These are phyloP conservation scores for Gossypium davidsonii DNA, from an alignment of 441 rosid species.

Conservation along the genomic window DNA sequence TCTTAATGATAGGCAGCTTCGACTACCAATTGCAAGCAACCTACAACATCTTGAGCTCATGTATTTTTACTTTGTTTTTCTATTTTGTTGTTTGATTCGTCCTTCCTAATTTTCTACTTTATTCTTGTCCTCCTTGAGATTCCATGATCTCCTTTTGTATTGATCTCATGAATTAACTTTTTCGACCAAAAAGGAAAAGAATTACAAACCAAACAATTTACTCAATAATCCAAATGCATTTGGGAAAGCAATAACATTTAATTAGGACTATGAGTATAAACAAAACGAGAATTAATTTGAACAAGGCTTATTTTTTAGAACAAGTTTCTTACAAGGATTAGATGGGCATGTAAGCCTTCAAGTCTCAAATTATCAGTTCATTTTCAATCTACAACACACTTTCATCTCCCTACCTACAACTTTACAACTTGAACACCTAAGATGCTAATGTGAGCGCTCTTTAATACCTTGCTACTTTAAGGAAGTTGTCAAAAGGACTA, in stretches of 20 bases:
- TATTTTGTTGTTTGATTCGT: neutral
- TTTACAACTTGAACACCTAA: slow-evolving; percentile 15
- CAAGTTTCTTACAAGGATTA: neutral
- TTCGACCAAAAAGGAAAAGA: neutral
- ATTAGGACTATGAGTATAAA: neutral
- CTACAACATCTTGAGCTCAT: neutral
- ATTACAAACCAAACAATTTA: neutral
- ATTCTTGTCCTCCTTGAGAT: neutral
- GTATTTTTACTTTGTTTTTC: neutral
- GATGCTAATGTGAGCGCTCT: neutral
- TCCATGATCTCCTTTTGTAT: neutral
- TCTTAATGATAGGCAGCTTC: neutral
- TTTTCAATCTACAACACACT: neutral
- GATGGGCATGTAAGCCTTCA: neutral
- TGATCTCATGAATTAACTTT: neutral
- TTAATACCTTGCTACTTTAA: slow-evolving; percentile 80
- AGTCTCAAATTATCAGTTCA: neutral
- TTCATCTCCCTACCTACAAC: slow-evolving; percentile 8
- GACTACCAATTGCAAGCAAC: neutral
- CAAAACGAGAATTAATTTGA: neutral
- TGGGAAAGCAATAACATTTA: neutral
- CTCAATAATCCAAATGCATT: neutral
- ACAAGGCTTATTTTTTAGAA: too few relatives aligned
- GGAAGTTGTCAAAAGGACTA: slow-evolving; percentile 93
- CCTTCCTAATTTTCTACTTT: neutral